Percentiles rank a stretch among this genome's conserved stretches.
phyloP scores from a whole-genome alignment of 257 asterid species.

The Plantago elongata region DNA sequence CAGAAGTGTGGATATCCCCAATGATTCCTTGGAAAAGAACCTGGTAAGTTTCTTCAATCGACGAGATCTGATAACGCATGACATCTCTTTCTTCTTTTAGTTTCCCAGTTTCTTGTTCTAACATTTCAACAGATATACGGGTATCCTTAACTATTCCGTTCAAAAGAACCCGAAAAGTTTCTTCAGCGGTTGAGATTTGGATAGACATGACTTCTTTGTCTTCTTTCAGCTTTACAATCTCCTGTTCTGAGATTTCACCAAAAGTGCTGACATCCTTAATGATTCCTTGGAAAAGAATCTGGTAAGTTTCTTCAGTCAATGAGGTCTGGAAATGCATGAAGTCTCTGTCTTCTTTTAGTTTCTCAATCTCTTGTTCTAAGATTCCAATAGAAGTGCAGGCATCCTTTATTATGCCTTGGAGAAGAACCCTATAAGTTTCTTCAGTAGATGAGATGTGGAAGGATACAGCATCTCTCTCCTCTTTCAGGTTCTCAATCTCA shows the following conservation, averaged over 20 bases:
- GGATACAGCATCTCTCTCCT: slow-evolving; percentile 29
- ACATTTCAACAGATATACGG: slow-evolving; percentile 10
- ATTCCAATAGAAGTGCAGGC: slow-evolving; percentile 6
- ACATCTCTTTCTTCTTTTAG: slow-evolving; percentile 32
- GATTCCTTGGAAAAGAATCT: slow-evolving; percentile 32
- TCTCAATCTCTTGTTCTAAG: slow-evolving; percentile 21
- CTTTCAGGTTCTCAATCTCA: slow-evolving; percentile 25
- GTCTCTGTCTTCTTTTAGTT: slow-evolving; percentile 31
- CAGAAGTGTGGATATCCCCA: slow-evolving; percentile 12
- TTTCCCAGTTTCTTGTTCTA: slow-evolving; percentile 20
- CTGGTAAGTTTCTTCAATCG: slow-evolving; percentile 41
- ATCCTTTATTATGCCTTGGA: slow-evolving; percentile 31
- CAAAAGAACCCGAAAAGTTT: slow-evolving; percentile 33
- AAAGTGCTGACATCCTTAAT: slow-evolving; percentile 18
- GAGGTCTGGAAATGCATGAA: slow-evolving; percentile 29
- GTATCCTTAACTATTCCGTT: slow-evolving; percentile 29
- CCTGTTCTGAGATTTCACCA: slow-evolving; percentile 20
- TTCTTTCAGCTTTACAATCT: slow-evolving; percentile 25
- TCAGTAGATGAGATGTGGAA: slow-evolving; percentile 37
- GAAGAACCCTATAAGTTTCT: slow-evolving; percentile 36
- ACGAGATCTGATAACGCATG: slow-evolving; percentile 26
- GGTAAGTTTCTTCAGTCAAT: slow-evolving; percentile 40
- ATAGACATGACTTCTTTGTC: slow-evolving; percentile 31
- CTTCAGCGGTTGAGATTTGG: slow-evolving; percentile 39
- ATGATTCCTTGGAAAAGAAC: slow-evolving; percentile 33